Base-by-base conservation (phyloP, 139 green algal genomes). In the Pseudopediastrum boryanum region DNA sequence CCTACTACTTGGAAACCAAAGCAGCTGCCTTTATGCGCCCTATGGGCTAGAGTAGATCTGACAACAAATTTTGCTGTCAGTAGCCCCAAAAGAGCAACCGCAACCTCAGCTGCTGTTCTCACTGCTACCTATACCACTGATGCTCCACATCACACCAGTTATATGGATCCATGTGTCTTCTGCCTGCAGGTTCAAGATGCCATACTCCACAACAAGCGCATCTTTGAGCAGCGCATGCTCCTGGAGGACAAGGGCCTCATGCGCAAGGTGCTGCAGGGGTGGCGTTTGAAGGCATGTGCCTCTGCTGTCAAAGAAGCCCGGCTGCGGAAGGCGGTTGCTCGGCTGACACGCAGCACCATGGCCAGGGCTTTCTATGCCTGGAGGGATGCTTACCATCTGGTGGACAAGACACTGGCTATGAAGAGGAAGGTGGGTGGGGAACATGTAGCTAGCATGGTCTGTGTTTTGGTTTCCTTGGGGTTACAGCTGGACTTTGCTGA, bases 191-290 rank as follows among this genome's bases (percentile, higher is more conserved):
- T 94, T 29, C 91, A 95, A 85, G 79, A 91, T 29, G 90, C 89
- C 12, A 93, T 97, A 41, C 80, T 91, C 68, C 92, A 94, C 86
- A 97, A 93, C 87, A 85, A 89, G 59, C 66, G 75, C 33, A 80
- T 95, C 52, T 94, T 97, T 65, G 83, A 93, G 87, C 83, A 90
- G 56, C 83, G 88, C 7, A 63, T 89, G 73, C 36, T 83, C 56
- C 68, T 77, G 63, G 85, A 89, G 65, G 84, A 91, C 58, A 33
- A 48, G 12, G 21, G 63, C 13, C 44, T 86, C 4, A 43, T 83
- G 50, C 83, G 83, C 38, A 87, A 86, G 69, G 82, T 73, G 31
- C 80, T 92, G 25, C 59, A 86, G 39, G 85, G 77, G 19, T 94
- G 90, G 90, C 73, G 75, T 5, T 19, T 10, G 56, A 8, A 65